These are phyloP conservation scores for Martiniozyma asiatica DNA, from an alignment of 1,139 yeast species.

Conservation along the genomic window DNA sequence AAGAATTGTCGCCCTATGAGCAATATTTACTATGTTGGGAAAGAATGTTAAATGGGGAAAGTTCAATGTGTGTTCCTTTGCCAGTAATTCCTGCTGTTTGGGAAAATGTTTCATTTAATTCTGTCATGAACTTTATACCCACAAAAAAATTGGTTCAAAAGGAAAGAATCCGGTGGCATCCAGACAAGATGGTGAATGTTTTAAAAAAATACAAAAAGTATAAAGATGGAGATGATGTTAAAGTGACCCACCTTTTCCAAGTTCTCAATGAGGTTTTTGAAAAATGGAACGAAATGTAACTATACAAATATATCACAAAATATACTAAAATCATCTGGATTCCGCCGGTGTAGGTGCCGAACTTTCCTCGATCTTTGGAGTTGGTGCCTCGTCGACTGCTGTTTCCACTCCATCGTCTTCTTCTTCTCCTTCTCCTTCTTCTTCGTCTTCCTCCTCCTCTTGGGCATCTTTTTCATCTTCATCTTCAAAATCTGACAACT, in stretches of 20 bases:
- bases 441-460: constrained; percentile 20
- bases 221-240: constrained; percentile 3
- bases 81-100: constrained; percentile 14
- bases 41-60: constrained; percentile 5
- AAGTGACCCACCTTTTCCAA: constrained; percentile 28
- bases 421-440: constrained; percentile 7
- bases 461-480: constrained; percentile 26
- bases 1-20: constrained; percentile 12
- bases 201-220: constrained; percentile 7
- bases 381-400: neutral
- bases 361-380: constrained; percentile 1
- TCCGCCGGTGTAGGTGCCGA: too few species aligned
- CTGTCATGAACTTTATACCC: constrained; percentile 20
- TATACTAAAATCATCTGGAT: too few species aligned
- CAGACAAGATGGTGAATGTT: constrained; percentile 34
- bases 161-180: constrained; percentile 60
- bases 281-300: too few species aligned
- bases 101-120: constrained; percentile 11
- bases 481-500: constrained; percentile 26
- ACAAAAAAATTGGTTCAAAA: constrained; percentile 22
- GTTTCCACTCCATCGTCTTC: constrained; percentile 9
- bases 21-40: constrained; percentile 22
- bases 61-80: constrained; percentile 7
- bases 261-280: constrained; percentile 28
- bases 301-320: too few species aligned